Base-by-base conservation (phyloP, 192 early-diverging fungal genomes). In the Mortierella claussenii region DNA sequence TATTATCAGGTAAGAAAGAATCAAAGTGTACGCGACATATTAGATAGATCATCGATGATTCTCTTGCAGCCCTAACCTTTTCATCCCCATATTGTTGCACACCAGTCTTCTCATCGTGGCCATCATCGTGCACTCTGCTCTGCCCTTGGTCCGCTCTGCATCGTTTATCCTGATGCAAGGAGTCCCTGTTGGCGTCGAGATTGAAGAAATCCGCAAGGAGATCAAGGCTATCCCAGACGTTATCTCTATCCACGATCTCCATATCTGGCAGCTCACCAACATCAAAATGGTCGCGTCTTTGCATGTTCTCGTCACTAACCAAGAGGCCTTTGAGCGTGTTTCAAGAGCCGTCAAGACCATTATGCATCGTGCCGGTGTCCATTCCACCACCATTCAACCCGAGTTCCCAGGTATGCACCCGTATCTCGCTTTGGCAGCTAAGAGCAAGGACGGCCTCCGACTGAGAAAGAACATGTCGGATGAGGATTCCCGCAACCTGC, bases 181-280 rank as follows among this genome's bases (percentile, higher is more conserved):
- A 34, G 93, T 91, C 10, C 96, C 96, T 1, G 67, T 65, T 28
- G 80, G 80, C 17, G 80, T 98, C 15, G 68, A 83, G 24, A 66
- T 96, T 44, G 87, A 90, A 2, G 61, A 79, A 48, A 80, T 98
- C 20, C 87, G 87, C 34, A 63, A 52, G n/a, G 84, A 86, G 28
- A 79, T 97, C 45, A 62, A 73, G 53, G 80, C 85, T 0, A 83
- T 91, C 21, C 83, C 82, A 10, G 88, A 85, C 47, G 87, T 97
- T 5, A 36, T 90, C 2, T 91, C 87, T 13, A 82, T 96, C 44
- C 96, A 98, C 63, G 96, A 98, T 60, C 63, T 98, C 21, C 96
- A 98, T 69, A 90, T 98, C 27, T 98, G 95, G 94, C 90, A 94
- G 75, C 79, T 97, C 63, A 93, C 90, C 28, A 92, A 95, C 53